These are phyloP conservation scores for Mucor irregularis DNA, from an alignment of 371 early-diverging fungal genomes.

Conservation along the genomic window DNA sequence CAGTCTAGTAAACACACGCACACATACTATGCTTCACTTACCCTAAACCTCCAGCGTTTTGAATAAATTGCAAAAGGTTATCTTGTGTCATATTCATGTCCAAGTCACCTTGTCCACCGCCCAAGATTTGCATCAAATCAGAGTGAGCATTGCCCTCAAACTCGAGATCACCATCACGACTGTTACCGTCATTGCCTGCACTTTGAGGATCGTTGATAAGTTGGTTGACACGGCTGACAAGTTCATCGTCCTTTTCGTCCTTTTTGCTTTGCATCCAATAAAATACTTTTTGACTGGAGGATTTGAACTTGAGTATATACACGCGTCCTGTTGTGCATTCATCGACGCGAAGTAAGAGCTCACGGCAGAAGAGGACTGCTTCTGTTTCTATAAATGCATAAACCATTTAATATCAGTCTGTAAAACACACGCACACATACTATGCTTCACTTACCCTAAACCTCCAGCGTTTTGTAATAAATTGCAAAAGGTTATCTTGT, in stretches of 20 bases:
- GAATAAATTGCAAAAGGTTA: slow-evolving; percentile 50
- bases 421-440: no score
- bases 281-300: slow-evolving; percentile 71
- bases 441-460: slow-evolving; percentile 43
- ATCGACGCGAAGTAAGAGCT: slow-evolving; percentile 51
- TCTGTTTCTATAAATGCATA: no score
- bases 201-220: slow-evolving; percentile 61
- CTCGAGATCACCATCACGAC: slow-evolving; percentile 15
- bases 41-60: slow-evolving; percentile 50
- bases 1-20: no score
- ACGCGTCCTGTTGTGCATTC: slow-evolving; percentile 78
- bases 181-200: slow-evolving; percentile 25
- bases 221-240: slow-evolving; percentile 53
- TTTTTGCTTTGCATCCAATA: slow-evolving; percentile 83
- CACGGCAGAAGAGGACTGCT: slow-evolving; percentile 8
- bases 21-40: no score
- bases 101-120: slow-evolving; percentile 28
- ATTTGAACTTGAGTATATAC: slow-evolving; percentile 72
- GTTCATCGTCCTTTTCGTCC: slow-evolving; percentile 57
- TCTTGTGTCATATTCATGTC: slow-evolving; percentile 43
- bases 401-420: background rate
- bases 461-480: slow-evolving; percentile 49
- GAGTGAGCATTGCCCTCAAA: slow-evolving; percentile 28
- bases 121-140: slow-evolving; percentile 38
- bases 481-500: slow-evolving; percentile 52